Conservation (phyloP, 768 basidiomycete genomes). For the Boletus coccyginus region DNA sequence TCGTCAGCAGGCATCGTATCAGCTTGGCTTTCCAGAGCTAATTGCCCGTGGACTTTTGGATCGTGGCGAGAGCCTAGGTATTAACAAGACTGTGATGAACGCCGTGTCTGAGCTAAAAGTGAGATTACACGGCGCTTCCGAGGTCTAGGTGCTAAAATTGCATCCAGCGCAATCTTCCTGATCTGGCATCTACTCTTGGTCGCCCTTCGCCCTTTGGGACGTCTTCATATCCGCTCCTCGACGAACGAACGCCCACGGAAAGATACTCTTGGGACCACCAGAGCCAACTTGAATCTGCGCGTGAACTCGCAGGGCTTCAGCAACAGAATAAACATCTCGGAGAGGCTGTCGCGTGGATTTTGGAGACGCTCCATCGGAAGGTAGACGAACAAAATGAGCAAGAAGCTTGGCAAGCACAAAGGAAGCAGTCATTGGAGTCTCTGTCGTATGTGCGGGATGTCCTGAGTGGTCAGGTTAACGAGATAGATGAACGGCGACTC, state of each 20-base stretch:
- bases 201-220: slow-evolving; percentile 45
- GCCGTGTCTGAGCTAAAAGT: slow-evolving; percentile 79
- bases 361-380: slow-evolving; percentile 65
- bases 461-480: slow-evolving; percentile 49
- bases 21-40: slow-evolving; percentile 65
- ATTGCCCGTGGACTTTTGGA: slow-evolving; percentile 72
- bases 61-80: slow-evolving; percentile 75
- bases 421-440: slow-evolving; percentile 68
- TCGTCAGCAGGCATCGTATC: slow-evolving; percentile 42
- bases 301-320: slow-evolving; percentile 53
- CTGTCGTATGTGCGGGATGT: slow-evolving; percentile 77
- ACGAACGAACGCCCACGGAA: slow-evolving; percentile 56
- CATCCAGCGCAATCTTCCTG: slow-evolving; percentile 77
- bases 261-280: slow-evolving; percentile 68
- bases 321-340: slow-evolving; percentile 63
- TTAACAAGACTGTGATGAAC: slow-evolving; percentile 79
- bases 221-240: slow-evolving; percentile 57
- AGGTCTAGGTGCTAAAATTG: slow-evolving; percentile 7
- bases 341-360: slow-evolving; percentile 69
- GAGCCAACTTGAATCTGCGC: slow-evolving; percentile 68
- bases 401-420: slow-evolving; percentile 41
- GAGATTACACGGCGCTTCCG: slow-evolving; percentile 17
- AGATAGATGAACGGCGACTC: slow-evolving; percentile 66
- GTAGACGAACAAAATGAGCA: slow-evolving; percentile 35
- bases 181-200: slow-evolving; percentile 67